phyloP scores from a whole-genome alignment of 2,329 filamentous ascomycete genomes.

The Madurella mycetomatis region DNA sequence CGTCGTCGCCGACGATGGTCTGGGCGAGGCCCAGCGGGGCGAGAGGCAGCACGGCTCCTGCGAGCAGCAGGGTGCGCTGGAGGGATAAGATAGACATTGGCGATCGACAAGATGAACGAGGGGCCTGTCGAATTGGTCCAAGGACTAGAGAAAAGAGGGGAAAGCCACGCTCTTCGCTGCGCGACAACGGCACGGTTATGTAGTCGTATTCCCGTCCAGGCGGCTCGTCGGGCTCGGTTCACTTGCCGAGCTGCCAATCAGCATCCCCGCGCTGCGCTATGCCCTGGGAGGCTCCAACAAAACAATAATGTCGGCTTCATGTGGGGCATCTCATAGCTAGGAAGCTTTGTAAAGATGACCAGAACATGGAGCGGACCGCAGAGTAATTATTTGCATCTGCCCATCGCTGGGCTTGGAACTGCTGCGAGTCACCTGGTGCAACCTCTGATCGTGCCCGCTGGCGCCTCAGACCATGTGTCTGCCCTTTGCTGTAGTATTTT shows the following conservation, averaged over 20 bases:
- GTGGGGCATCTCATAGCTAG: background rate
- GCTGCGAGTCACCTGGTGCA: no score
- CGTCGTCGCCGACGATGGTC: constrained; percentile 19
- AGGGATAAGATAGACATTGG: constrained; percentile 20
- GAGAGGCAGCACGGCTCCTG: constrained; percentile 13
- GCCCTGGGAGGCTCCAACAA: background rate
- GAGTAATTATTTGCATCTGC: no score
- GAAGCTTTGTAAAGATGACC: no score
- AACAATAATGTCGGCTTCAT: constrained; percentile 1
- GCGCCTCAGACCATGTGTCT: no score
- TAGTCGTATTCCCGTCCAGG: background rate
- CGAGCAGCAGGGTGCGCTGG: constrained; percentile 17
- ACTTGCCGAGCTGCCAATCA: constrained; percentile 10
- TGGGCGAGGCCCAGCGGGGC: constrained; percentile 15
- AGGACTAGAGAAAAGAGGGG: constrained; percentile 1
- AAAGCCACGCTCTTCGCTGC: constrained; percentile 2
- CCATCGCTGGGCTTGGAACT: no score
- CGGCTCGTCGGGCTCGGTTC: constrained; percentile 8
- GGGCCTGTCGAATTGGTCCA: constrained; percentile 13
- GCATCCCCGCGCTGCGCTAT: background rate
- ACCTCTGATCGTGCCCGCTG: no score
- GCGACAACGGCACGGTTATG: constrained; percentile 9
- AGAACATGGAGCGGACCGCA: no score
- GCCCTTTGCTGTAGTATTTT: no score
- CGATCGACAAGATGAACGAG: constrained; percentile 18